Conservation (phyloP, 2,329 filamentous ascomycete genomes). For the Rutstroemia sp. region DNA sequence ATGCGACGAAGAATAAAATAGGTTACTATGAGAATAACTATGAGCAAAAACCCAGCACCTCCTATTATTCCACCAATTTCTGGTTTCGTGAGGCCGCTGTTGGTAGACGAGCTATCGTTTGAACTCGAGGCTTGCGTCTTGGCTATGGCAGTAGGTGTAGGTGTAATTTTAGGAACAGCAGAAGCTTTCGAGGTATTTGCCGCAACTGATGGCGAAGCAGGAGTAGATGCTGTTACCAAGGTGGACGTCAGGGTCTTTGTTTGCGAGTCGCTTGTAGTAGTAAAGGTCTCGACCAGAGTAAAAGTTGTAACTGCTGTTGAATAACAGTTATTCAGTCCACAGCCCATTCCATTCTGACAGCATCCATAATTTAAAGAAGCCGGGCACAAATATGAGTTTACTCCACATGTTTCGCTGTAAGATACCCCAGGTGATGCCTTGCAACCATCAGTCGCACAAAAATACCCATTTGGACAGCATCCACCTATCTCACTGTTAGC, state of each 20-base stretch:
- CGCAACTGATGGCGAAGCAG: conserved; percentile 24
- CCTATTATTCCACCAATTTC: conserved; percentile 48
- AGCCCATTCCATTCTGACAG: conserved; percentile 43
- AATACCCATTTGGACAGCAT: conserved; percentile 37
- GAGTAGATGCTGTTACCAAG: conserved; percentile 33
- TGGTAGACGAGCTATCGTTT: conserved; percentile 30
- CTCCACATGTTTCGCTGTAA: conserved; percentile 36
- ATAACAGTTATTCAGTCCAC: conserved; percentile 42
- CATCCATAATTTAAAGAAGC: conserved; percentile 45
- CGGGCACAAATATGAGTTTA: conserved; percentile 42
- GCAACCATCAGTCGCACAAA: conserved; percentile 40
- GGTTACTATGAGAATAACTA: conserved; percentile 40
- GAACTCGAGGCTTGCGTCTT: conserved; percentile 26
- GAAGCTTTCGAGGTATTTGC: conserved; percentile 6
- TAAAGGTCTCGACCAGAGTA: conserved; percentile 38
- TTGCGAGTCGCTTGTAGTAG: conserved; percentile 37
- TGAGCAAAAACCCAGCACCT: conserved; percentile 41
- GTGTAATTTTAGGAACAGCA: conserved; percentile 17
- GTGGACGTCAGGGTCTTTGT: conserved; percentile 34
- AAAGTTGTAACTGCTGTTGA: conserved; percentile 39
- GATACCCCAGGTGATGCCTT: conserved; percentile 37
- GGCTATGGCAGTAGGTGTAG: conserved; percentile 15
- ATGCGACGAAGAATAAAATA: conserved; percentile 45
- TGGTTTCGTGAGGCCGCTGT: conserved; percentile 20
- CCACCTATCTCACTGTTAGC: conserved; percentile 19